Evolutionary conservation across 176 grass and related monocot genomes (phyloP).

Genomic region (Phoenix roebelenii): DNA sequence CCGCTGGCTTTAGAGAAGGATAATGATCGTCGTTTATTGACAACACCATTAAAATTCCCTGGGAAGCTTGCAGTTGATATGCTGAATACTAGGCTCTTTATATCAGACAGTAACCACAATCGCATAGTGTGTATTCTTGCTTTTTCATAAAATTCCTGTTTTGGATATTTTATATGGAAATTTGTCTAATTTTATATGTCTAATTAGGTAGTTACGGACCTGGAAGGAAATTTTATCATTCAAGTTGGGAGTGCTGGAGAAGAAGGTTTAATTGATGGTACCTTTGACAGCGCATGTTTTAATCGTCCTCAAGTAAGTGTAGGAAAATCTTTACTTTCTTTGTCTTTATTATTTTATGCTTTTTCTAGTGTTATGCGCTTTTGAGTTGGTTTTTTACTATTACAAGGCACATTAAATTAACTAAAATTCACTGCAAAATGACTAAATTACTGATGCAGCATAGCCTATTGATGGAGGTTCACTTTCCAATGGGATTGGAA

Average conservation of each 20-base stretch:
- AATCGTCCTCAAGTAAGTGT: slow-evolving; percentile 79
- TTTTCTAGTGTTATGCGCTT: too few relatives aligned
- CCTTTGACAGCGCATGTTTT: slow-evolving; percentile 73
- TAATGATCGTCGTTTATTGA: slow-evolving; percentile 60
- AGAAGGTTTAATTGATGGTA: slow-evolving; percentile 80
- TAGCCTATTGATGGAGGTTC: too few relatives aligned
- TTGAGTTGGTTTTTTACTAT: too few relatives aligned
- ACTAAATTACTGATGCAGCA: too few relatives aligned
- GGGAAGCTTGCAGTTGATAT: slow-evolving; percentile 82
- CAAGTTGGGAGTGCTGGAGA: slow-evolving; percentile 85
- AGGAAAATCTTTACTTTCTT: neutral
- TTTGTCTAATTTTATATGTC: neutral
- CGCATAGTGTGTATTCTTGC: slow-evolving; percentile 61
- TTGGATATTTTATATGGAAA: too few relatives aligned
- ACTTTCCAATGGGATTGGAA: too few relatives aligned
- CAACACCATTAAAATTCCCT: slow-evolving; percentile 84
- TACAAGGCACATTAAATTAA: too few relatives aligned
- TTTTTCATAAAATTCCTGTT: neutral
- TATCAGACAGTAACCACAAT: slow-evolving; percentile 97
- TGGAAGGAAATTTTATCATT: slow-evolving; percentile 72
- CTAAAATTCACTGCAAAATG: too few relatives aligned
- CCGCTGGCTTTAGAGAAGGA: slow-evolving; percentile 89
- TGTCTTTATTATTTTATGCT: neutral
- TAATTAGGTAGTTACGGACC: slow-evolving; percentile 70
- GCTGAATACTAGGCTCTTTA: slow-evolving; percentile 83